Percentiles rank a stretch among this genome's conserved stretches.
These are phyloP conservation scores for Chlorella sp. DNA, from an alignment of 139 green algal genomes.

Conservation along the genomic window DNA sequence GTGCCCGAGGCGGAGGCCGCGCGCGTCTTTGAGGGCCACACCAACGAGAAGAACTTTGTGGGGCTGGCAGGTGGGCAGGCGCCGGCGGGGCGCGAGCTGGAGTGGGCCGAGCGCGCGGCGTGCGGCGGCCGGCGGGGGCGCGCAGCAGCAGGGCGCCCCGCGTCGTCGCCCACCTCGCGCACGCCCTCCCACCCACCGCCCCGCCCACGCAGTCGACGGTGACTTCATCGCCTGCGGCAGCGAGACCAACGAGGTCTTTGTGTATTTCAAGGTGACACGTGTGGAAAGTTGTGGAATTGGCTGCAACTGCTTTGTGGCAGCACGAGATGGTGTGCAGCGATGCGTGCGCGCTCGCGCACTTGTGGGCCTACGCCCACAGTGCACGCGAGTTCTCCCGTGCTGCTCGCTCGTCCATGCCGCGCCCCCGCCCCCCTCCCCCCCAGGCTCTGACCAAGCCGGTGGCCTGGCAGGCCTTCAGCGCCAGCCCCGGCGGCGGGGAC, in stretches of 20 bases:
- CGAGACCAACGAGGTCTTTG: slow-evolving; percentile 77
- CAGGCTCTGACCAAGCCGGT: slow-evolving; percentile 56
- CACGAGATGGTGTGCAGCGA: no score
- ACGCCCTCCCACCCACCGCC: no score
- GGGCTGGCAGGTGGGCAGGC: slow-evolving; percentile 60
- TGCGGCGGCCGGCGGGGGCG: neutral
- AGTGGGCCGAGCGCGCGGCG: neutral
- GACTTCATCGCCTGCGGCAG: slow-evolving; percentile 86
- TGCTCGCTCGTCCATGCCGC: no score
- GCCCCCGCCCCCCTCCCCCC: no score
- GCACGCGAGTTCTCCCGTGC: no score
- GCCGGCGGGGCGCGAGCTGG: neutral
- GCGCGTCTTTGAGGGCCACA: slow-evolving; percentile 77
- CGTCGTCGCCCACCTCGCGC: neutral
- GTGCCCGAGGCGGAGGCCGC: neutral
- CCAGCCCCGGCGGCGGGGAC: slow-evolving; percentile 1
- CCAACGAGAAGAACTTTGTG: slow-evolving; percentile 97
- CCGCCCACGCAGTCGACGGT: slow-evolving; percentile 41
- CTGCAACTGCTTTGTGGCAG: no score
- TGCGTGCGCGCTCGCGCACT: no score
- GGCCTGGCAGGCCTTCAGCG: slow-evolving; percentile 30
- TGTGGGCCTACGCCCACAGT: no score
- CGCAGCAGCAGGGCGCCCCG: no score
- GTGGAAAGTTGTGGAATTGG: no score
- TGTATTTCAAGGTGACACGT: slow-evolving; percentile 85